Percentiles rank a stretch among this genome's conserved stretches.
Conservation (phyloP, 805 yeast genomes). For the Metschnikowia gruessii region DNA sequence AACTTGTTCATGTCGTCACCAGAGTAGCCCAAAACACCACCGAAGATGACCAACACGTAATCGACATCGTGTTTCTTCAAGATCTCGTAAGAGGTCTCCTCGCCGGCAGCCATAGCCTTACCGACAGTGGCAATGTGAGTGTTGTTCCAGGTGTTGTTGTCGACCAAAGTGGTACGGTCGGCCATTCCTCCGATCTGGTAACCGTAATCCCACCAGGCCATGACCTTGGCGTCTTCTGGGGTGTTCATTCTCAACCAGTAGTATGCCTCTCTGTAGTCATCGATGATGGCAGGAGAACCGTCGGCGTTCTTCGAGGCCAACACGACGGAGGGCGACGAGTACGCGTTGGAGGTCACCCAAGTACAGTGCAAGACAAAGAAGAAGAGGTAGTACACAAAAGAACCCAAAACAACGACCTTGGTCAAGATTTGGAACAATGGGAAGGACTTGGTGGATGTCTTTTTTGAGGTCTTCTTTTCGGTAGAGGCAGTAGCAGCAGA, state of each 20-base stretch:
- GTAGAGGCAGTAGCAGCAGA: neutral
- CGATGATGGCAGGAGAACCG: conserved; percentile 81
- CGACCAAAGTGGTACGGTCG: conserved; percentile 96
- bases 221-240: conserved; percentile 89
- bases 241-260: conserved; percentile 99
- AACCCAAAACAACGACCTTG: conserved; percentile 56
- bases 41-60: conserved; percentile 88
- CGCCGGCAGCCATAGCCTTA: conserved; percentile 90
- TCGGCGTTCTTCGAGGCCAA: conserved; percentile 80
- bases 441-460: conserved; percentile 11
- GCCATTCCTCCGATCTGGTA: conserved; percentile 99
- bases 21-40: conserved; percentile 88
- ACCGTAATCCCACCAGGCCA: conserved; percentile 99
- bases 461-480: conserved; percentile 4
- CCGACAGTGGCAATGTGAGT: conserved; percentile 99
- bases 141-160: conserved; percentile 98
- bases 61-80: conserved; percentile 91
- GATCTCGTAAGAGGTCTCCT: conserved; percentile 84
- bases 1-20: conserved; percentile 97
- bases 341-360: conserved; percentile 94
- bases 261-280: conserved; percentile 98
- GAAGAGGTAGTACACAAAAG: conserved; percentile 71
- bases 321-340: conserved; percentile 97
- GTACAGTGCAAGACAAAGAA: conserved; percentile 92
- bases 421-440: conserved; percentile 45